These are phyloP conservation scores for Cercospora nicotianae DNA, from an alignment of 2,329 filamentous ascomycete genomes.

Conservation along the genomic window DNA sequence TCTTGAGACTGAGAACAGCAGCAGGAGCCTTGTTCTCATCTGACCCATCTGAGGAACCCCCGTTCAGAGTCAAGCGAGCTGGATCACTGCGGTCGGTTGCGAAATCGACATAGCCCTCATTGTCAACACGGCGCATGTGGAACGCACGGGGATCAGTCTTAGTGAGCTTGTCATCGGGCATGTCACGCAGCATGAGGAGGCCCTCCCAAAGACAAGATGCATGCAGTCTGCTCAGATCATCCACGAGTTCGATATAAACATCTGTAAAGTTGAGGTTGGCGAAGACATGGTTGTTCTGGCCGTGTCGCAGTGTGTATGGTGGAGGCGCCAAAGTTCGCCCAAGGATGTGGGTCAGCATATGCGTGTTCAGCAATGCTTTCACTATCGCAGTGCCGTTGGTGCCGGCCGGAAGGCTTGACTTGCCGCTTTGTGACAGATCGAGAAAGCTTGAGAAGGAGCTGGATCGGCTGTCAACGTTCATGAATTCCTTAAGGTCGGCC, in stretches of 20 bases:
- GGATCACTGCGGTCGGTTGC: conserved; percentile 21
- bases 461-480: conserved; percentile 40
- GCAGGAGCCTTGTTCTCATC: conserved; percentile 17
- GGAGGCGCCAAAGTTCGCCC: conserved; percentile 34
- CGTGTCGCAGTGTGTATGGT: conserved; percentile 33
- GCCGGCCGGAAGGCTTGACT: conserved; percentile 32
- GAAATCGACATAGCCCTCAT: conserved; percentile 34
- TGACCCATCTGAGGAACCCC: conserved; percentile 10
- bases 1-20: conserved; percentile 58
- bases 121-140: conserved; percentile 33
- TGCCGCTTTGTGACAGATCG: conserved; percentile 35
- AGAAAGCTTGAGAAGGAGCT: conserved; percentile 28
- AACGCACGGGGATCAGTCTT: conserved; percentile 45
- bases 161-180: conserved; percentile 67
- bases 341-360: conserved; percentile 76
- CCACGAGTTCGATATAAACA: conserved; percentile 73
- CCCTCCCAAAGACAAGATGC: conserved; percentile 83
- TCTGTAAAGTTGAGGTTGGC: conserved; percentile 80
- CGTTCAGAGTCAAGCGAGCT: conserved; percentile 7
- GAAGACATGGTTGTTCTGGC: conserved; percentile 66
- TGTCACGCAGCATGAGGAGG: conserved; percentile 68
- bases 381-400: conserved; percentile 70
- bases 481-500: conserved; percentile 66
- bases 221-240: conserved; percentile 73
- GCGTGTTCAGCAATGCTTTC: conserved; percentile 74